Percentiles rank a stretch among this genome's conserved stretches.
Evolutionary conservation across 495 filamentous ascomycete species (phyloP).

Genomic region (Penicillium longicatenatum): DNA sequence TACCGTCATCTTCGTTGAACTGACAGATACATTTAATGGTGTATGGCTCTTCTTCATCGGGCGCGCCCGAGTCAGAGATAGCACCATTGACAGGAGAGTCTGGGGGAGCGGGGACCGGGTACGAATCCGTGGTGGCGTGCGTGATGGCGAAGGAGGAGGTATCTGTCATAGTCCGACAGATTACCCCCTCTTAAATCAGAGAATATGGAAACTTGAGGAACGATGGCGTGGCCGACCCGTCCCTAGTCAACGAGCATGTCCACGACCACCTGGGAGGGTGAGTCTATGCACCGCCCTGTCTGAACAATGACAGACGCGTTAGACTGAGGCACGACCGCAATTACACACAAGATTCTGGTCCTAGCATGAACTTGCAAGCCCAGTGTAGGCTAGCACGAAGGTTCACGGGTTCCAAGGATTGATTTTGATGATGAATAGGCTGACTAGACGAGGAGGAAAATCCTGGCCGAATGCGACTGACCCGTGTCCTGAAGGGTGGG

Average conservation of each 20-base stretch:
- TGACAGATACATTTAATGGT: slow-evolving; percentile 98
- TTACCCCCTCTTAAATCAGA: slow-evolving; percentile 55
- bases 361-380: not conserved
- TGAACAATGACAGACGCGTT: slow-evolving; percentile 17
- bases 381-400: not conserved
- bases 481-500: slow-evolving; percentile 21
- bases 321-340: not conserved
- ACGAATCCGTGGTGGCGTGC: slow-evolving; percentile 64
- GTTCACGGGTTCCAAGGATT: not conserved
- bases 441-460: slow-evolving; percentile 10
- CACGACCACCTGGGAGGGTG: slow-evolving; percentile 12
- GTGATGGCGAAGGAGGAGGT: slow-evolving; percentile 61
- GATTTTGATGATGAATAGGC: not conserved
- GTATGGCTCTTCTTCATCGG: slow-evolving; percentile 83
- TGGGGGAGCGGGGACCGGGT: slow-evolving; percentile 60
- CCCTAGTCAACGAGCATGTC: slow-evolving; percentile 42
- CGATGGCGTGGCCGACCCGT: slow-evolving; percentile 29
- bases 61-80: slow-evolving; percentile 52
- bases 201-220: slow-evolving; percentile 24
- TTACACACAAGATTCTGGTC: not conserved
- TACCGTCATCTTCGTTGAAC: slow-evolving; percentile 92
- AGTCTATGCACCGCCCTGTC: slow-evolving; percentile 2
- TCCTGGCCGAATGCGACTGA: slow-evolving; percentile 23
- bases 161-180: slow-evolving; percentile 94
- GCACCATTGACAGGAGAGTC: slow-evolving; percentile 59